phyloP scores from a whole-genome alignment of 257 asterid species.

The Plectranthus barbatus region DNA sequence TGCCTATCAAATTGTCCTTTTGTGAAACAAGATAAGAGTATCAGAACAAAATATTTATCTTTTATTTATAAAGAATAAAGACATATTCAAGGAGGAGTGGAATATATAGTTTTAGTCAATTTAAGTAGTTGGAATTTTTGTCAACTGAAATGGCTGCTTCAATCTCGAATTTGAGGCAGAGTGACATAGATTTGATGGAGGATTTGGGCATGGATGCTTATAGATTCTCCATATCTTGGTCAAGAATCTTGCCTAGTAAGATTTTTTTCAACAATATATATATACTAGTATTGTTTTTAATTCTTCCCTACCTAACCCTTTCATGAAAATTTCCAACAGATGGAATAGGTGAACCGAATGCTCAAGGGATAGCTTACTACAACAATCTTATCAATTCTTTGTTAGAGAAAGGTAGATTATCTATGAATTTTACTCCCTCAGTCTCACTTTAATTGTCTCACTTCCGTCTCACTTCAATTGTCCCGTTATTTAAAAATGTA shows the following conservation, averaged over 20 bases:
- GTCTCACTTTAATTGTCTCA: too few species aligned
- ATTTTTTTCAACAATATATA: not conserved
- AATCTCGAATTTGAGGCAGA: slow-evolving; percentile 34
- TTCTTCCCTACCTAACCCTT: slow-evolving; percentile 1
- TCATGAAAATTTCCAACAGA: slow-evolving; percentile 40
- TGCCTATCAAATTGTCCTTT: too few species aligned
- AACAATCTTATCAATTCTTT: slow-evolving; percentile 65
- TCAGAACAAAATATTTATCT: too few species aligned
- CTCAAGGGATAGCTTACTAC: slow-evolving; percentile 67
- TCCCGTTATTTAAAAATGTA: too few species aligned
- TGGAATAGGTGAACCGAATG: slow-evolving; percentile 76
- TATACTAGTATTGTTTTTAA: too few species aligned
- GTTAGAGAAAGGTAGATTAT: slow-evolving; percentile 42
- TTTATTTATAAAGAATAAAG: not conserved
- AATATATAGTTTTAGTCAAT: slow-evolving; percentile 6
- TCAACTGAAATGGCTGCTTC: slow-evolving; percentile 19
- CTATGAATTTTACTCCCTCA: too few species aligned
- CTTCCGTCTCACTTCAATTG: too few species aligned
- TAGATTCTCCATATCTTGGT: slow-evolving; percentile 88
- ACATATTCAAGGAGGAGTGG: not conserved
- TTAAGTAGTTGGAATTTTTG: not conserved
- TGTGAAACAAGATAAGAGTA: not conserved
- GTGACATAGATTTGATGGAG: slow-evolving; percentile 76
- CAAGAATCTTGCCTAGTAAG: slow-evolving; percentile 82
- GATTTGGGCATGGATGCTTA: slow-evolving; percentile 83